Evolutionary conservation across 495 filamentous ascomycete species (phyloP), one percentile per base, ranked within the genome.

Genomic region (Ascobolus immersus): DNA sequence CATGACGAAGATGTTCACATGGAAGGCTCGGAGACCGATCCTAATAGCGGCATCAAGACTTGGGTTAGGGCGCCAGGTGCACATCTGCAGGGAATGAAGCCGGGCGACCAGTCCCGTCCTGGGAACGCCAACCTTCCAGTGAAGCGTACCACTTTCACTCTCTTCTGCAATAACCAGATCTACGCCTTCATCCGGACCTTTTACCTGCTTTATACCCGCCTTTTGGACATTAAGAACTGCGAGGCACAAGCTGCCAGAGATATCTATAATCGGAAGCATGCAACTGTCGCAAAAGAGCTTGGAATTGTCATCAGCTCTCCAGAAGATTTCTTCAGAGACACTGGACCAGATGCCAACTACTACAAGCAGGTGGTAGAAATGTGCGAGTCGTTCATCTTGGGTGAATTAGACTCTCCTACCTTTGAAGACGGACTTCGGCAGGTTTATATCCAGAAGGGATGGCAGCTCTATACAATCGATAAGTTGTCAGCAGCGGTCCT

Each of bases 141-240:
- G 56, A 61, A 63, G 41, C 74, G 86, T 36, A 63, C 67, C 6
- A 62, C 58, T 39, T 91, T 75, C 57, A 77, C 80, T 39, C 63
- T 94, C 44, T 99, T 82, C 55, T 72, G 69, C 48, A 94, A 90
- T 50, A 62, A 77, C 37, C 73, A 72, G 28, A 76, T 99, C 27
- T 84, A 75, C 44, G 78, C 78, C 55, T 92, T 99, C 60, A 74
- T 99, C 58, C 72, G 74, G 13, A 68, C 84, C 22, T 90, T 94
- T 52, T 69, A 86, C 50, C 72, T 74, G 2, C 58, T 94, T 5
- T 94, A 84, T 52, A 67, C 72, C 39, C 72, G 89, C 22, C 63
- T 99, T 9, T 55, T 69, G 35, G 67, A 71, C 33, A 67, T 94
- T 54, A 93, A 92, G 56, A 55, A 68, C 18, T 65, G 69, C 43